Conservation (phyloP, 768 basidiomycete species). For the Tricholomella constricta region DNA sequence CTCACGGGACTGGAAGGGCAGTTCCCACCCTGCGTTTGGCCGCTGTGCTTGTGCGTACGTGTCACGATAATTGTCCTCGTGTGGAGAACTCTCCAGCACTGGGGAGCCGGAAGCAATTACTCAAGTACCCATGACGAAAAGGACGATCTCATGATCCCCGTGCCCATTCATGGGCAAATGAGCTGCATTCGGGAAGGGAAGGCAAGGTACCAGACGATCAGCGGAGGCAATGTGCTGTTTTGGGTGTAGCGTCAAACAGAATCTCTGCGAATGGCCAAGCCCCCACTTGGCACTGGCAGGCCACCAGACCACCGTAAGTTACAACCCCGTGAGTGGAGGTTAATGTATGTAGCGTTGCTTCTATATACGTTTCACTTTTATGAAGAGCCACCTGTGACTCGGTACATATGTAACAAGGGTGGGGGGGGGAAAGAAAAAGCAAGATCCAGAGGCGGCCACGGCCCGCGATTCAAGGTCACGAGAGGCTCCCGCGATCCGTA, state of each 20-base stretch:
- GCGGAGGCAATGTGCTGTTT: background rate
- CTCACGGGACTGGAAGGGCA: too few relatives aligned
- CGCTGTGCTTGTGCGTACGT: too few relatives aligned
- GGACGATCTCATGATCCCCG: background rate
- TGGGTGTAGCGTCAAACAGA: background rate
- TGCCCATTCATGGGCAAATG: background rate
- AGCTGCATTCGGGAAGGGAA: background rate
- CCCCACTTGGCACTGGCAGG: background rate
- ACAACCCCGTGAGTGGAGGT: background rate
- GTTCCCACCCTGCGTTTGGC: too few relatives aligned
- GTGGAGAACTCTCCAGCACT: too few relatives aligned
- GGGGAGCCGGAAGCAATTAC: background rate
- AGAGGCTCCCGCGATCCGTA: constrained; percentile 12
- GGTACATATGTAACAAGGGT: too few relatives aligned
- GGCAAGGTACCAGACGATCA: too few relatives aligned
- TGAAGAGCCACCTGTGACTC: too few relatives aligned
- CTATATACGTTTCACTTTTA: too few relatives aligned
- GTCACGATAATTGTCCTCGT: too few relatives aligned
- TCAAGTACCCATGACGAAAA: background rate
- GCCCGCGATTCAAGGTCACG: constrained; percentile 13
- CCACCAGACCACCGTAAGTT: too few relatives aligned
- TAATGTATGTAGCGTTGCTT: background rate
- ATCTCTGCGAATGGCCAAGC: background rate
- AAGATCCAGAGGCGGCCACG: too few relatives aligned
- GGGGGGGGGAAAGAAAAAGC: background rate